Conservation (phyloP, 2,329 filamentous ascomycete genomes). For the Penicillium freii region DNA sequence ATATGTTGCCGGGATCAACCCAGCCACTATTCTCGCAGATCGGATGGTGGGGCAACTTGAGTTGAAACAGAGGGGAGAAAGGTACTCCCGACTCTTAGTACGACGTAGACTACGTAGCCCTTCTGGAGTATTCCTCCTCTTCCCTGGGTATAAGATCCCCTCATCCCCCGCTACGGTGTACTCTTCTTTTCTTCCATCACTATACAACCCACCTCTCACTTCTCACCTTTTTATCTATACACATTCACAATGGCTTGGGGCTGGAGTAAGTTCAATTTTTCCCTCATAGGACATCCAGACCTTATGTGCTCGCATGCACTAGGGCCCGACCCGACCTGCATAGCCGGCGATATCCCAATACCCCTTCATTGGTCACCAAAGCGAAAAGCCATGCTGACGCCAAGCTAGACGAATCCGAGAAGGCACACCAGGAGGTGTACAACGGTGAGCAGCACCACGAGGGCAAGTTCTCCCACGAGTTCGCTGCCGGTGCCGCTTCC, state of each 20-base stretch:
- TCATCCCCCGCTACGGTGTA: background rate
- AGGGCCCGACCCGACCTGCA: slow-evolving; percentile 3
- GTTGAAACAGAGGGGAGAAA: slow-evolving; percentile 18
- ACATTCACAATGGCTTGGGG: slow-evolving; percentile 36
- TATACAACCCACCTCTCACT: slow-evolving; percentile 5
- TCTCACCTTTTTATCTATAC: slow-evolving; percentile 4
- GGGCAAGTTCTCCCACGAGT: slow-evolving; percentile 67
- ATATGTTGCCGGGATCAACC: background rate
- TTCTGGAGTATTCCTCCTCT: slow-evolving; percentile 17
- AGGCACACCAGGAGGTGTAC: slow-evolving; percentile 57
- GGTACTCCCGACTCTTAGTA: background rate
- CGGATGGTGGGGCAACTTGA: slow-evolving; percentile 15
- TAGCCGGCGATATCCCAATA: background rate
- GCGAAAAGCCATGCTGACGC: slow-evolving; percentile 6
- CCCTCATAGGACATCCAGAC: background rate
- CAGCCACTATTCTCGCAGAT: slow-evolving; percentile 16
- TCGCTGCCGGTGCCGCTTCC: slow-evolving; percentile 71
- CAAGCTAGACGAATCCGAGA: slow-evolving; percentile 49
- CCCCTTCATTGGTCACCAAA: background rate
- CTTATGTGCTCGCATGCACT: slow-evolving; percentile 2
- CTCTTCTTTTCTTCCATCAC: slow-evolving; percentile 2
- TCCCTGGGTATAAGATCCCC: slow-evolving; percentile 20
- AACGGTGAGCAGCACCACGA: slow-evolving; percentile 53
- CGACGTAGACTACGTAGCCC: slow-evolving; percentile 11
- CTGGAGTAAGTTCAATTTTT: slow-evolving; percentile 30